These are phyloP conservation scores for Geotrichum restrictum DNA, from an alignment of 1,139 yeast species.

Conservation along the genomic window DNA sequence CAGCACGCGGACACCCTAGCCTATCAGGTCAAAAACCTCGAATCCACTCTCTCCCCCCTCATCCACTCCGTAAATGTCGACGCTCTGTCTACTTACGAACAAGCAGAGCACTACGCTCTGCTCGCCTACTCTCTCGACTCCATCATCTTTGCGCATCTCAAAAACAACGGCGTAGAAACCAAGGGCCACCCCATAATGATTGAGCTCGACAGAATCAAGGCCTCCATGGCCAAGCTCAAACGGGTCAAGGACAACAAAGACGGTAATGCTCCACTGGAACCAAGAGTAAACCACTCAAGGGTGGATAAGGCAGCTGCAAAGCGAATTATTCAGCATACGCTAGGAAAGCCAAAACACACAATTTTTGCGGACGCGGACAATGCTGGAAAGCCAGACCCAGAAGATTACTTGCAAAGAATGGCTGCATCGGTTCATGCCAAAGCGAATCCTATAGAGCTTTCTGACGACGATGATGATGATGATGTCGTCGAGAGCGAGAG, in stretches of 20 bases:
- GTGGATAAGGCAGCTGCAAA: conserved; percentile 43
- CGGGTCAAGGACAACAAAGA: conserved; percentile 6
- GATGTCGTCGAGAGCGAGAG: background rate
- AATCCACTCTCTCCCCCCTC: conserved; percentile 29
- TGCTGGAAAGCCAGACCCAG: conserved; percentile 13
- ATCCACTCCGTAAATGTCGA: conserved; percentile 30
- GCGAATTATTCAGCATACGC: conserved; percentile 46
- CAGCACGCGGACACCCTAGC: conserved; percentile 31
- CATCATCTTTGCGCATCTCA: conserved; percentile 53
- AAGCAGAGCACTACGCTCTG: conserved; percentile 37
- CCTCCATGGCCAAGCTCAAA: conserved; percentile 56
- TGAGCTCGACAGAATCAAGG: conserved; percentile 67
- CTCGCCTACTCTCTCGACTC: conserved; percentile 43
- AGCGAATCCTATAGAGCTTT: conserved; percentile 3
- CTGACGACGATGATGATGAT: conserved; percentile 2
- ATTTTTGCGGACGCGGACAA: background rate
- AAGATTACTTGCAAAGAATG: conserved; percentile 20
- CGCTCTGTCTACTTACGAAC: conserved; percentile 34
- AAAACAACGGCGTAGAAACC: conserved; percentile 57
- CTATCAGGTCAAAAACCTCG: conserved; percentile 32
- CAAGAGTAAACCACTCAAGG: background rate
- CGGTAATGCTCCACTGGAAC: conserved; percentile 16
- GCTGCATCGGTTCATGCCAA: conserved; percentile 11
- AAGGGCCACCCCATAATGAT: conserved; percentile 59
- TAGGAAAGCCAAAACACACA: conserved; percentile 22